Conservation (phyloP, 2,329 filamentous ascomycete species). For the Fusarium cicatricum region DNA sequence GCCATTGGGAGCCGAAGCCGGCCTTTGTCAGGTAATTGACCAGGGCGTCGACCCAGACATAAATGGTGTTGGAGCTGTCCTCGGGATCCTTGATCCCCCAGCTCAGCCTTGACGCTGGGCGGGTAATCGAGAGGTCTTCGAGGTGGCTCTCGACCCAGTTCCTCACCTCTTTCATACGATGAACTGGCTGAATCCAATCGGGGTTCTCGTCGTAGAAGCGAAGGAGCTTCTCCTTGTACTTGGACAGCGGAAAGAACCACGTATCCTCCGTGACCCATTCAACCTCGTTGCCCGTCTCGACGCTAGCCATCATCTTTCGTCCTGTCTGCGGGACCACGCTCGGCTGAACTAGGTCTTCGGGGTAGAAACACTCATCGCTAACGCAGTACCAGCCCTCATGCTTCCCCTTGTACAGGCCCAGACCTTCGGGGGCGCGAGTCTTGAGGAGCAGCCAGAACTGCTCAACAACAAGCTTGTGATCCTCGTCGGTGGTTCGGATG, state of each 20-base stretch:
- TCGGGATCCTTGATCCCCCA: conserved; percentile 93
- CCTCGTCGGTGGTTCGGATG: conserved; percentile 86
- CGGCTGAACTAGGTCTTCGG: conserved; percentile 75
- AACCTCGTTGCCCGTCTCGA: conserved; percentile 90
- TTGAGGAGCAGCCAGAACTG: conserved; percentile 88
- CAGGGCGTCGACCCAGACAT: conserved; percentile 97
- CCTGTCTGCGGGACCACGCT: conserved; percentile 83
- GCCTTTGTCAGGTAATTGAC: conserved; percentile 92
- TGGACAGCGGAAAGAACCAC: conserved; percentile 92
- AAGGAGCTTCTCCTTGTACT: conserved; percentile 80
- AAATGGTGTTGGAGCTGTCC: conserved; percentile 88
- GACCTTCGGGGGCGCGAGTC: conserved; percentile 60
- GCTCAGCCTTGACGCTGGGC: conserved; percentile 76
- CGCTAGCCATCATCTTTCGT: conserved; percentile 80
- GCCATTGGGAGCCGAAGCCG: conserved; percentile 72
- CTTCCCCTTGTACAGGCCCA: conserved; percentile 83
- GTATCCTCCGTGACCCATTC: conserved; percentile 95
- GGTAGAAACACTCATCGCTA: conserved; percentile 96
- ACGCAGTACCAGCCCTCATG: conserved; percentile 98
- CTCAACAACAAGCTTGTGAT: conserved; percentile 85
- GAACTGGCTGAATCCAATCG: conserved; percentile 75
- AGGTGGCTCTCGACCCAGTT: conserved; percentile 79
- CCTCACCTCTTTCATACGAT: conserved; percentile 81
- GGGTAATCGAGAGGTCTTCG: conserved; percentile 87
- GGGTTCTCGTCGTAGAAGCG: conserved; percentile 82